phyloP scores from a whole-genome alignment of 2,329 filamentous ascomycete species.

The Lachnellula arida region DNA sequence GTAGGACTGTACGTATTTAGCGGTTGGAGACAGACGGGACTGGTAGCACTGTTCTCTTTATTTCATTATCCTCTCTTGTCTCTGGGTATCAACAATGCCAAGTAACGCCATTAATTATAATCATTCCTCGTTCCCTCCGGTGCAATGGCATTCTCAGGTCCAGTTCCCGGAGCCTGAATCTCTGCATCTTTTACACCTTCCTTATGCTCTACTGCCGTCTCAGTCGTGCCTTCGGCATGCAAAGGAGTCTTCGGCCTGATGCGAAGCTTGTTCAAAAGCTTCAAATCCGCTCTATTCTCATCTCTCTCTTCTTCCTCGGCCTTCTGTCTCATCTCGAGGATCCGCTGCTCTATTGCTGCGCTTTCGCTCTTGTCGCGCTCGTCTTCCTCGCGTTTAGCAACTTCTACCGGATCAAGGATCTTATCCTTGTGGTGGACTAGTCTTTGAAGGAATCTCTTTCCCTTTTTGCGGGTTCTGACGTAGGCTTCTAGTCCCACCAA shows the following conservation, averaged over 20 bases:
- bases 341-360: constrained; percentile 46
- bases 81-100: neutral
- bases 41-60: neutral
- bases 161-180: constrained; percentile 18
- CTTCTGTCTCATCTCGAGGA: constrained; percentile 28
- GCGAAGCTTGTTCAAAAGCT: constrained; percentile 40
- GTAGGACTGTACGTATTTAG: no score
- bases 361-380: constrained; percentile 57
- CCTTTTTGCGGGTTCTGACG: constrained; percentile 57
- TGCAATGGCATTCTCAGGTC: constrained; percentile 25
- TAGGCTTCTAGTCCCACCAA: constrained; percentile 81
- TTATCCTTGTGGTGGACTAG: constrained; percentile 52
- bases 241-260: constrained; percentile 6
- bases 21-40: no score
- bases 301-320: constrained; percentile 17
- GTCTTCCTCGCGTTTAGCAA: constrained; percentile 52
- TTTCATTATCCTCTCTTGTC: neutral
- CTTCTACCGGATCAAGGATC: constrained; percentile 56
- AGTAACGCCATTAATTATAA: neutral
- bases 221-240: neutral
- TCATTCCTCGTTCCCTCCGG: constrained; percentile 18
- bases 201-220: neutral
- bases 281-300: constrained; percentile 22
- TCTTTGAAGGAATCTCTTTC: constrained; percentile 51
- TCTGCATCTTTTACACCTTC: constrained; percentile 10